Evolutionary conservation across 495 filamentous ascomycete genomes (phyloP), one percentile per base, ranked within the genome.

Genomic region (Annulohypoxylon nitens): DNA sequence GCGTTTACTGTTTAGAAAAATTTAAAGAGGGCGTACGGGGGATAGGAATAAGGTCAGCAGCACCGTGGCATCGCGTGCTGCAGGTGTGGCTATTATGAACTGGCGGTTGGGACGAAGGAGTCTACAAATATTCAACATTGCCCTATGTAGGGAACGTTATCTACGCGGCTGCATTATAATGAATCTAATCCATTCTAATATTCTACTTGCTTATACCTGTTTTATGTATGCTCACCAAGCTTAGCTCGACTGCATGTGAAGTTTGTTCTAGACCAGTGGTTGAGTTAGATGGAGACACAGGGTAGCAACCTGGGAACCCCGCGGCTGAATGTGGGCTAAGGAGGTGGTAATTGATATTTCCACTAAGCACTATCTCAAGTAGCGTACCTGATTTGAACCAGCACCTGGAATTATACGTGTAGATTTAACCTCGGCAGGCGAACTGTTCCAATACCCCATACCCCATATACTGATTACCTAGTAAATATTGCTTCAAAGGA

Each of bases 351-450:
- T 57, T 18, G 12, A 36, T 34, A 33, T 36, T 57, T 20, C 43
- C 12, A 47, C 16, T 47, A 18, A 11, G 14, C 6, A 10, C 3
- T 41, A 59, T 41, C 36, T 58, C 6, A 20, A 23, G 12, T 30
- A 47, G 16, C 11, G 48, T 41, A 59, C 54, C 33, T 36, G n/a
- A 12, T 23, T 11, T 57, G 36, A 30, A n/a, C 43, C 43, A 54
- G 16, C 48, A 53, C 3, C 30, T 30, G 5, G n/a, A 16, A 58
- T 57, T 57, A 7, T 18, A 66, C 16, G 23, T 68, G n/a, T 34
- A 36, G 7, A 0, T 67, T n/a, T 70, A 66, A 74, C 71, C 71
- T 74, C 71, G 71, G 71, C 51, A 74, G 62, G 57, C 45, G 18
- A 25, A 63, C 57, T 59, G 26, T 20, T 51, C 9, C 20, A 43